Percentiles rank a stretch among this genome's conserved stretches.
phyloP scores from a whole-genome alignment of 768 basidiomycete species.

The Suillus hirtellus region DNA sequence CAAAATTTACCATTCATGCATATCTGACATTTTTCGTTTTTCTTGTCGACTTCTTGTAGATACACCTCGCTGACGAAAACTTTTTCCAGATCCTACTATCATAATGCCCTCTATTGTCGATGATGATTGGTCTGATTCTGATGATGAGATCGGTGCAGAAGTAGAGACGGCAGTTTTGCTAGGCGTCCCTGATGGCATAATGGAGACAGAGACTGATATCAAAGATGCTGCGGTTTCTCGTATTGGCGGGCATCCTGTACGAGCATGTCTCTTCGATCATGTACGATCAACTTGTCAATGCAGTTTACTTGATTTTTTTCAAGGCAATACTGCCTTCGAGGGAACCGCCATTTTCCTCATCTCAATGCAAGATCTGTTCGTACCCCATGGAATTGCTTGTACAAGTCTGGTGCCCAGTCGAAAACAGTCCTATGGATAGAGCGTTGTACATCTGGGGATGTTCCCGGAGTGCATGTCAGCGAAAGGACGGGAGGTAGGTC shows the following conservation, averaged over 20 bases:
- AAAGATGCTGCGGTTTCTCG: constrained; percentile 83
- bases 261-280: constrained; percentile 50
- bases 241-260: constrained; percentile 89
- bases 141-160: constrained; percentile 56
- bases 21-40: constrained; percentile 54
- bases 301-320: constrained; percentile 41
- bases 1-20: constrained; percentile 89
- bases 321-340: constrained; percentile 73
- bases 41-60: neutral
- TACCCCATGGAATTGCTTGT: constrained; percentile 78
- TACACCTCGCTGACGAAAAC: constrained; percentile 18
- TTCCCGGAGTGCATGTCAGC: constrained; percentile 66
- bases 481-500: constrained; percentile 75
- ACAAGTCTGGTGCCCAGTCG: constrained; percentile 90
- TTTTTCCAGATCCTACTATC: constrained; percentile 4
- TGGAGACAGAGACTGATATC: constrained; percentile 59
- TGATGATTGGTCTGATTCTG: constrained; percentile 82
- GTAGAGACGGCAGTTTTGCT: constrained; percentile 75
- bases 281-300: constrained; percentile 48
- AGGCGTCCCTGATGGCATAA: constrained; percentile 76
- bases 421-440: constrained; percentile 82
- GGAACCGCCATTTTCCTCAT: constrained; percentile 62
- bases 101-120: constrained; percentile 45
- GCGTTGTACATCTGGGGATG: constrained; percentile 88
- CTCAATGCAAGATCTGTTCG: constrained; percentile 70